These are phyloP conservation scores for Ascodesmis nigricans DNA, from an alignment of 495 filamentous ascomycete genomes.

Conservation along the genomic window DNA sequence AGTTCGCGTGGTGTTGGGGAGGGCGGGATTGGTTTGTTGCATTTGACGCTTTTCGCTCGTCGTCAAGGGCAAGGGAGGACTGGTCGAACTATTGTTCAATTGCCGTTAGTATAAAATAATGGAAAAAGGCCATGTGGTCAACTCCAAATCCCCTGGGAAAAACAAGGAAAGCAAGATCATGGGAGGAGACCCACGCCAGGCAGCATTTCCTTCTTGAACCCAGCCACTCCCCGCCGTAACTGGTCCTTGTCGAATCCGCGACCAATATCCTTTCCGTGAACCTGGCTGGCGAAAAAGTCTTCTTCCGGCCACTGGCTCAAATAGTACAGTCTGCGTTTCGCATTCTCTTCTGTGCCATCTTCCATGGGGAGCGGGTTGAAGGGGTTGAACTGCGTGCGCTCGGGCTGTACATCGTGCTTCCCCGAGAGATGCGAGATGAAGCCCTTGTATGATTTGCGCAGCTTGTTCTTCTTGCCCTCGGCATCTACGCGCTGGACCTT, in stretches of 20 bases:
- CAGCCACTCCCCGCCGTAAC: slow-evolving; percentile 14
- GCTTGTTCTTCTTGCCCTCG: slow-evolving; percentile 44
- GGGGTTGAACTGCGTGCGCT: slow-evolving; percentile 24
- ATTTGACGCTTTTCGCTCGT: no score
- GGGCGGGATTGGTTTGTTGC: no score
- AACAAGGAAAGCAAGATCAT: slow-evolving; percentile 4
- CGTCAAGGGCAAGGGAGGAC: slow-evolving; percentile 33
- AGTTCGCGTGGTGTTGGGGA: slow-evolving; percentile 21
- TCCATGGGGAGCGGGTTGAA: no score
- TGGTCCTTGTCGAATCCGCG: slow-evolving; percentile 22
- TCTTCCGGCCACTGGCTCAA: slow-evolving; percentile 36
- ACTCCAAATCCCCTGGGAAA: slow-evolving; percentile 4
- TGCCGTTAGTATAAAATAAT: slow-evolving; percentile 8
- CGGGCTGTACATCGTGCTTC: slow-evolving; percentile 26
- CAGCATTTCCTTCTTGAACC: slow-evolving; percentile 18
- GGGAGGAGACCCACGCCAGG: slow-evolving; percentile 18
- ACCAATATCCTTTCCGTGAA: slow-evolving; percentile 33
- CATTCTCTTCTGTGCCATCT: slow-evolving; percentile 24
- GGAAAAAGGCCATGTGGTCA: slow-evolving; percentile 1
- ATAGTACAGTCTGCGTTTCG: slow-evolving; percentile 18
- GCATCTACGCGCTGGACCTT: slow-evolving; percentile 44
- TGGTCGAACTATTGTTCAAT: slow-evolving; percentile 20
- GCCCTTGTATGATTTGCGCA: slow-evolving; percentile 54
- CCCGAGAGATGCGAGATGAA: slow-evolving; percentile 44
- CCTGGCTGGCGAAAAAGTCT: slow-evolving; percentile 42